Base-by-base conservation (phyloP, 2,329 filamentous ascomycete genomes). In the Nemania bipapillata region DNA sequence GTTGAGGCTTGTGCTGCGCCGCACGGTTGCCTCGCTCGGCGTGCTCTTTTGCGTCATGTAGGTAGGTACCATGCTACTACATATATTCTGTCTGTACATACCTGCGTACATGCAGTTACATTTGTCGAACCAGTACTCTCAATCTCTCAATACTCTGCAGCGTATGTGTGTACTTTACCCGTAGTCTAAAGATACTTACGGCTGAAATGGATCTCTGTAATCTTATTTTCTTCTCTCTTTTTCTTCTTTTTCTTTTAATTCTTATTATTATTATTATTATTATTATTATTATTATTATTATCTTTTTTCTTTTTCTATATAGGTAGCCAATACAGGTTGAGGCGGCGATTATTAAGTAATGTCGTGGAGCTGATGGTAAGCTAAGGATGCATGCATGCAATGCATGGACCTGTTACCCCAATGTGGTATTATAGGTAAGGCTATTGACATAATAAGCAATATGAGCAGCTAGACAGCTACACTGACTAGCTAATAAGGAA, bases 371-470 rank as follows among this genome's bases (percentile, higher is more conserved):
- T 40, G 24, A 49, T 50, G 47, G 47, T 59, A 45, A 60, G 56
- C 61, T 42, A 60, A 40, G 37, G 28, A 26, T 12, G 32, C 20
- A 49, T 20, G 12, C 37, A 52, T 49, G 28, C 8, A 40, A 61
- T 61, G 58, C 62, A 63, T 63, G 64, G 68, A 57, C 54, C 58
- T 65, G 56, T 50, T 65, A 57, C 60, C 54, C 49, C 54, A 69
- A 57, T 49, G 69, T 71, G 42, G 66, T 69, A 69, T 69, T 69
- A 69, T 69, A 66, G 54, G 69, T 52, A 66, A 42, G 62, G 66
- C 60, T 70, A 70, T 70, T 70, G 60, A 54, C 40, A 63, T 58
- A 65, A 68, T 68, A 68, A 70, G 68, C 68, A 70, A 70, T 66
- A 68, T 58, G 57, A 11, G 49, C 66, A 66, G 66, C 63, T 63